phyloP scores from a whole-genome alignment of 2,329 filamentous ascomycete species.

The Pseudogymnoascus verrucosus region DNA sequence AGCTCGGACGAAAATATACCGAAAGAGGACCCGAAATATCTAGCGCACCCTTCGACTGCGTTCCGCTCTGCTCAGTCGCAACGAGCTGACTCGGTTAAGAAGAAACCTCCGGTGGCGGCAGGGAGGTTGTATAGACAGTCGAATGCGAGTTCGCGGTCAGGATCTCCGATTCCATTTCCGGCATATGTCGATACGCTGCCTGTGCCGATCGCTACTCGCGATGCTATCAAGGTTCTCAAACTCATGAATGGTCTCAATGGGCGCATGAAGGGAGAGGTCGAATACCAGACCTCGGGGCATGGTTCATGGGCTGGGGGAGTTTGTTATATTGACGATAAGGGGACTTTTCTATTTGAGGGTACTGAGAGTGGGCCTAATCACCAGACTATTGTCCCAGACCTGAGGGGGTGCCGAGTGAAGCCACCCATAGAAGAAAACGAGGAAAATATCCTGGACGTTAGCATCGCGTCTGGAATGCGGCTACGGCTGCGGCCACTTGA shows the following conservation, averaged over 20 bases:
- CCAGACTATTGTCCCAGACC: slow-evolving; percentile 59
- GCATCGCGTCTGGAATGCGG: slow-evolving; percentile 47
- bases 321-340: slow-evolving; percentile 69
- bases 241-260: slow-evolving; percentile 73
- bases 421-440: slow-evolving; percentile 42
- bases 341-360: slow-evolving; percentile 66
- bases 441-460: slow-evolving; percentile 45
- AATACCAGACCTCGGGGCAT: slow-evolving; percentile 56
- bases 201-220: slow-evolving; percentile 52
- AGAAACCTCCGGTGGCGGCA: neutral
- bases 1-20: neutral
- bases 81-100: neutral
- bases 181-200: slow-evolving; percentile 54
- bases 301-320: slow-evolving; percentile 63
- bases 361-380: slow-evolving; percentile 59
- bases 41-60: slow-evolving; percentile 30
- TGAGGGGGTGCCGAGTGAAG: slow-evolving; percentile 65
- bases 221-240: slow-evolving; percentile 63
- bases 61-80: neutral
- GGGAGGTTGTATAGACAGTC: neutral
- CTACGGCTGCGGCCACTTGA: slow-evolving; percentile 57
- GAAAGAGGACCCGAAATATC: slow-evolving; percentile 22
- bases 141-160: neutral
- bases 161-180: neutral
- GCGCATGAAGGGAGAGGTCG: slow-evolving; percentile 69